These are phyloP conservation scores for Xylariaceae sp. DNA, from an alignment of 2,329 filamentous ascomycete genomes.

Conservation along the genomic window DNA sequence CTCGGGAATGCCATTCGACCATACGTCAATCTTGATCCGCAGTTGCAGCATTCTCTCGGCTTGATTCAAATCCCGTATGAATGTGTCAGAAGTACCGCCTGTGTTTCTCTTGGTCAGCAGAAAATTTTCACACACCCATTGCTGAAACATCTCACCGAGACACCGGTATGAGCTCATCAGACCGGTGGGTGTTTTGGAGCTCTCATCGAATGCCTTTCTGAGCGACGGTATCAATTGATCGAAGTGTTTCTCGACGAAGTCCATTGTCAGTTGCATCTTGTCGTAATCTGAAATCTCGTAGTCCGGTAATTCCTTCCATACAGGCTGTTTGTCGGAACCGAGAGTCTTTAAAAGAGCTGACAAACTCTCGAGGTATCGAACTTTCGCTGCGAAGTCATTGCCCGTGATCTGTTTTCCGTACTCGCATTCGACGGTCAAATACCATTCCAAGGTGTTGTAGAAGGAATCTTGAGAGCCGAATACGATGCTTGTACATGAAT, in stretches of 20 bases:
- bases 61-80: slow-evolving; percentile 26
- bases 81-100: slow-evolving; percentile 24
- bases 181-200: neutral
- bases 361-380: slow-evolving; percentile 7
- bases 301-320: slow-evolving; percentile 11
- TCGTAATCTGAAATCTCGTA: neutral
- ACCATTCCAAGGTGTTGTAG: slow-evolving; percentile 24
- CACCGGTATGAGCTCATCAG: slow-evolving; percentile 7
- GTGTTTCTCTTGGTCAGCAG: too few species aligned
- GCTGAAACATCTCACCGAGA: slow-evolving; percentile 13
- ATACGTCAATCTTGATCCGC: slow-evolving; percentile 32
- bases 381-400: slow-evolving; percentile 11
- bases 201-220: slow-evolving; percentile 1
- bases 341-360: slow-evolving; percentile 14
- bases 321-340: slow-evolving; percentile 14
- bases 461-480: slow-evolving; percentile 24
- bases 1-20: slow-evolving; percentile 30
- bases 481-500: slow-evolving; percentile 24
- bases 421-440: slow-evolving; percentile 16
- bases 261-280: slow-evolving; percentile 1
- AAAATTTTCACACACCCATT: too few species aligned
- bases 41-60: slow-evolving; percentile 26
- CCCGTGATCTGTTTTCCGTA: slow-evolving; percentile 14
- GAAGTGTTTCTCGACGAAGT: neutral
- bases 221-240: slow-evolving; percentile 4